phyloP scores from a whole-genome alignment of 805 yeast genomes.

The Ogataea pilisensis region DNA sequence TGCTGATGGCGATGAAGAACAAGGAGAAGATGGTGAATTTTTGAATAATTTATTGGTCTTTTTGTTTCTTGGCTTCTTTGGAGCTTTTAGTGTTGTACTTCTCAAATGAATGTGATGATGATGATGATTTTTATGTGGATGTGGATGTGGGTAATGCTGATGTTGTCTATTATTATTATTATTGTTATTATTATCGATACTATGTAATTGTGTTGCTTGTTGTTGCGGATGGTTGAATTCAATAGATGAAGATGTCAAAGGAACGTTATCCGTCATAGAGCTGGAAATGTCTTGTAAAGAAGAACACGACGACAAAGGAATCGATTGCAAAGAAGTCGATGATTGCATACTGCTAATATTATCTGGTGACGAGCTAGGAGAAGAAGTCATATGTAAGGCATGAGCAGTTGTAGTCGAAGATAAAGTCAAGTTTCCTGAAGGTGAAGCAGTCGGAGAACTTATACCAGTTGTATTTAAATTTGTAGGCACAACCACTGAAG shows the following conservation, averaged over 20 bases:
- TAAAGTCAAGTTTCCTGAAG: conserved; percentile 11
- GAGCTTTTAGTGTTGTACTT: conserved; percentile 1
- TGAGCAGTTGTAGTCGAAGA: conserved; percentile 7
- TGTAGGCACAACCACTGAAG: conserved; percentile 26
- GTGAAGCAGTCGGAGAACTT: conserved; percentile 15
- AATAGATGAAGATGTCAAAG: conserved; percentile 4
- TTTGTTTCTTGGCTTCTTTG: not conserved
- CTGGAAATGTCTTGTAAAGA: conserved; percentile 4
- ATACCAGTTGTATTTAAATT: conserved; percentile 17
- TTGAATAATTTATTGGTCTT: conserved; percentile 4
- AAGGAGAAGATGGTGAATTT: conserved; percentile 9
- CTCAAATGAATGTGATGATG: not conserved
- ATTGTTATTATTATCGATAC: conserved; percentile 1
- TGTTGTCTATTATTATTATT: conserved; percentile 1
- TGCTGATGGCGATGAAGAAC: conserved; percentile 5
- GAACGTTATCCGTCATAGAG: conserved; percentile 1
- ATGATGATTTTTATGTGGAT: not conserved
- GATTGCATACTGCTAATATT: not conserved
- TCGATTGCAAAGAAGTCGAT: not conserved
- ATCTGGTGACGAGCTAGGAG: not conserved
- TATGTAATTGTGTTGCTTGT: not conserved
- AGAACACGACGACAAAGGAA: not conserved
- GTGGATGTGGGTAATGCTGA: conserved; percentile 1
- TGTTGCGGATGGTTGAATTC: not conserved
- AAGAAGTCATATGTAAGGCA: conserved; percentile 1